These are phyloP conservation scores for Collybia nuda DNA, from an alignment of 768 basidiomycete species.

Conservation along the genomic window DNA sequence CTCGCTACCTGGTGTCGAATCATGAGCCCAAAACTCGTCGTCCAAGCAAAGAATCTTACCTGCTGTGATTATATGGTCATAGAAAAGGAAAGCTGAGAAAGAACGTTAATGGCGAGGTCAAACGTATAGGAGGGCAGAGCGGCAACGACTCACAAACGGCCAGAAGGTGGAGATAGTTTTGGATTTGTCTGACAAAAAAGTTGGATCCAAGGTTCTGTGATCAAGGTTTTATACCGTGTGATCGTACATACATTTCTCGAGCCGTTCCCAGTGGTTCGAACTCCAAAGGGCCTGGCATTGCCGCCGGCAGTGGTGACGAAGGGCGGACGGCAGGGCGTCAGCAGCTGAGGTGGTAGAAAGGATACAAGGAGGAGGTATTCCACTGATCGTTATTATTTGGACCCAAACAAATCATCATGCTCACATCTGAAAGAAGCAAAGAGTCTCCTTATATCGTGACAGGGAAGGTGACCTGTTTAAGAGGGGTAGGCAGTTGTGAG, in stretches of 20 bases:
- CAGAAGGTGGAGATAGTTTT: slow-evolving; percentile 30
- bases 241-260: slow-evolving; percentile 9
- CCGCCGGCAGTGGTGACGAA: slow-evolving; percentile 1
- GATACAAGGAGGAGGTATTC: background rate
- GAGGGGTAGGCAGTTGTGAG: too few relatives aligned
- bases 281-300: slow-evolving; percentile 10
- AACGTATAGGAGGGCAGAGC: background rate
- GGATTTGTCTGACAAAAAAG: slow-evolving; percentile 17
- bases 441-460: background rate
- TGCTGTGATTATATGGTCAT: slow-evolving; percentile 37
- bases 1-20: slow-evolving; percentile 30
- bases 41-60: slow-evolving; percentile 18
- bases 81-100: slow-evolving; percentile 32
- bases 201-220: too few relatives aligned
- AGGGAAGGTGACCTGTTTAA: too few relatives aligned
- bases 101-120: background rate
- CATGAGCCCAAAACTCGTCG: background rate
- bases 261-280: slow-evolving; percentile 6
- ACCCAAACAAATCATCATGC: background rate
- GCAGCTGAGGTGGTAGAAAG: background rate
- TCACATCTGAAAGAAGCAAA: slow-evolving; percentile 1
- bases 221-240: too few relatives aligned
- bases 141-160: slow-evolving; percentile 28
- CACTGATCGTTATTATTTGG: background rate
- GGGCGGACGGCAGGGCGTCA: background rate